These are phyloP conservation scores for Xylaria palmicola DNA, from an alignment of 495 filamentous ascomycete genomes.

Conservation along the genomic window DNA sequence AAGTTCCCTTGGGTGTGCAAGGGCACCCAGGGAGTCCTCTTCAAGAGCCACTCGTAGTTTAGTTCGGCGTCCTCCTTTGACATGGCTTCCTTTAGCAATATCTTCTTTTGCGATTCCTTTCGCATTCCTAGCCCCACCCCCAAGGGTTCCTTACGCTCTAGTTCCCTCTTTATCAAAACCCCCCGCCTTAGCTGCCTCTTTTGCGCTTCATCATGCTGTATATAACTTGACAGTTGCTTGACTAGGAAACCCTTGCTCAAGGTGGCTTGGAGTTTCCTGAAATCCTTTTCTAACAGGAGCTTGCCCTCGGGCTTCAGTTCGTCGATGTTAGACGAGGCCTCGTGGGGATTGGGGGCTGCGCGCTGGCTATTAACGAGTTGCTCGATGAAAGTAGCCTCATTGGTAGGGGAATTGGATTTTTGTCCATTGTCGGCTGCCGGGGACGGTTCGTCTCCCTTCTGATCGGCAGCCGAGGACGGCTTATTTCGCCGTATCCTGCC, in stretches of 20 bases:
- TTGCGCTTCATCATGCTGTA: too few relatives aligned
- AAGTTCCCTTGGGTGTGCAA: slow-evolving; percentile 7
- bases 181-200: too few relatives aligned
- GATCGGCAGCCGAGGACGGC: background rate
- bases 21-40: slow-evolving; percentile 34
- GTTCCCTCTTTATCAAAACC: too few relatives aligned
- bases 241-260: slow-evolving; percentile 44
- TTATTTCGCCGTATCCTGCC: slow-evolving; percentile 1
- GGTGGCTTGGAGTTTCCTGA: slow-evolving; percentile 35
- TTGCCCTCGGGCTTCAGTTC: slow-evolving; percentile 37
- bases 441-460: background rate
- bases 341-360: slow-evolving; percentile 19
- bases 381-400: slow-evolving; percentile 28
- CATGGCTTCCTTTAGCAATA: too few relatives aligned
- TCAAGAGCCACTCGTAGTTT: slow-evolving; percentile 40
- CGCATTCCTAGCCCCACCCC: too few relatives aligned
- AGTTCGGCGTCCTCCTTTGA: too few relatives aligned
- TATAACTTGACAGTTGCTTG: slow-evolving; percentile 42
- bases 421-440: background rate
- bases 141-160: too few relatives aligned
- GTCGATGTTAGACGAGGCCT: slow-evolving; percentile 43
- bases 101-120: too few relatives aligned
- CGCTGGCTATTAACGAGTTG: slow-evolving; percentile 31
- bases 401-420: background rate
- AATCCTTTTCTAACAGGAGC: slow-evolving; percentile 33